Percentiles rank a stretch among this genome's conserved stretches.
Evolutionary conservation across 345 rosid genomes (phyloP).

Genomic region (Garcia nutans): DNA sequence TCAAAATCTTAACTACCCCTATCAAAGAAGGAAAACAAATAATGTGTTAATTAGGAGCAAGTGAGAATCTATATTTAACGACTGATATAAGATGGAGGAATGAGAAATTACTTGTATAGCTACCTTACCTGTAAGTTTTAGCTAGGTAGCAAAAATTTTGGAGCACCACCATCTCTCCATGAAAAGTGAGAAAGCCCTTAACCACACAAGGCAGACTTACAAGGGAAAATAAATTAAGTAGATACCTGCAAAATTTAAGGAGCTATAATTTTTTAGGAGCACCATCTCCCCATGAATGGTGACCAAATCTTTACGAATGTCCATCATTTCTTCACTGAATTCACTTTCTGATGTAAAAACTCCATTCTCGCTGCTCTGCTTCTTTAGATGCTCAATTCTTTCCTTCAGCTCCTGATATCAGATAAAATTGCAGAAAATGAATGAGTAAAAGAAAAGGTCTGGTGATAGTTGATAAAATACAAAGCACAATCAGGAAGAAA

Average conservation of each 20-base stretch:
- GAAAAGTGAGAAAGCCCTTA: constrained; percentile 13
- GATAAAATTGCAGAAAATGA: not conserved
- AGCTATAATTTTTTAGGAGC: constrained; percentile 85
- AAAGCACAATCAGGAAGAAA: not conserved
- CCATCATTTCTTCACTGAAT: constrained; percentile 91
- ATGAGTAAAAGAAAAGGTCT: not conserved
- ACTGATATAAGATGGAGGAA: not conserved
- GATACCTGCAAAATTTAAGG: constrained; percentile 87
- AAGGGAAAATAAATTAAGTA: constrained; percentile 5
- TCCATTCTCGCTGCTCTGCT: constrained; percentile 49
- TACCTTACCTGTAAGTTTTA: not conserved
- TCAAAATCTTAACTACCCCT: constrained; percentile 85
- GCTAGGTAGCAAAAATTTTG: constrained; percentile 9
- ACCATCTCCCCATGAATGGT: constrained; percentile 96
- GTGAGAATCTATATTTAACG: not conserved
- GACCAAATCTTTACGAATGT: constrained; percentile 82
- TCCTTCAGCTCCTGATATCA: constrained; percentile 70
- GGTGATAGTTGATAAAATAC: too few species aligned
- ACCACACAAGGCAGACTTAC: not conserved
- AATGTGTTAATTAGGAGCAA: constrained; percentile 18
- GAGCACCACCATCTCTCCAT: constrained; percentile 8
- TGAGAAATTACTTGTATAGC: not conserved
- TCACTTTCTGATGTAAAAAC: constrained; percentile 58
- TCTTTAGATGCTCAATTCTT: constrained; percentile 65
- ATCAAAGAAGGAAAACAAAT: constrained; percentile 11